Evolutionary conservation across 1,284 basidiomycete species (phyloP), one percentile per base, ranked within the genome.

Genomic region (Sphagnurus paluster): DNA sequence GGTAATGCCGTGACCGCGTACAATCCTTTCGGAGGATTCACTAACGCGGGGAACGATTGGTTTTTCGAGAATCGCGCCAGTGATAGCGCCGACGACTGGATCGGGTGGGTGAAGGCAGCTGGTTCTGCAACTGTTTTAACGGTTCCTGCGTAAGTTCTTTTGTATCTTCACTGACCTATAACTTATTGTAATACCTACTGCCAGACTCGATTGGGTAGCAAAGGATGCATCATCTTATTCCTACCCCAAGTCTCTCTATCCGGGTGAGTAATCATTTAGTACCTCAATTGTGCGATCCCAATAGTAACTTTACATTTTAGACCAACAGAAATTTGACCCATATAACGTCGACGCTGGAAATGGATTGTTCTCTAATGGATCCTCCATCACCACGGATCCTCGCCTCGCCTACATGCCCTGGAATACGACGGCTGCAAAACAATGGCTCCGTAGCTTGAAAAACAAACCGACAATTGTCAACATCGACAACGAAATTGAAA

Each of bases 401-500:
- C 64, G 43, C 11, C 56, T 35, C 37, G 74, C 55, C 1, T 78
- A 78, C 56, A 65, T 64, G 2, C 53, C 71, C 2, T 77, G 76
- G 75, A 77, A 74, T 50, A 68, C 67, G 11, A 59, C 69, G 20
- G 49, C 64, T 29, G 74, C 70, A 0, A 64, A 65, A 46, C 54
- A 58, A 29, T 77, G 75, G 75, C 66, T 77, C 4, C 55, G 62
- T 9, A 67, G 67, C 6, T 57, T 77, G 37, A 57, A 54, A 25
- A 67, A 76, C 63, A 76, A 75, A 54, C 75, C 75, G 1, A 61
- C 60, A 4, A 63, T 76, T 34, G 66, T 77, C 19, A 62, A 70
- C 8, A 67, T 78, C 44, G 76, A 78, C 56, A 78, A 77, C 50
- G 75, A 76, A 56, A 77, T 77, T 23, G 76, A 77, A 56, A 78